phyloP scores from a whole-genome alignment of 495 filamentous ascomycete genomes.

The Massariosphaeria phaeospora region DNA sequence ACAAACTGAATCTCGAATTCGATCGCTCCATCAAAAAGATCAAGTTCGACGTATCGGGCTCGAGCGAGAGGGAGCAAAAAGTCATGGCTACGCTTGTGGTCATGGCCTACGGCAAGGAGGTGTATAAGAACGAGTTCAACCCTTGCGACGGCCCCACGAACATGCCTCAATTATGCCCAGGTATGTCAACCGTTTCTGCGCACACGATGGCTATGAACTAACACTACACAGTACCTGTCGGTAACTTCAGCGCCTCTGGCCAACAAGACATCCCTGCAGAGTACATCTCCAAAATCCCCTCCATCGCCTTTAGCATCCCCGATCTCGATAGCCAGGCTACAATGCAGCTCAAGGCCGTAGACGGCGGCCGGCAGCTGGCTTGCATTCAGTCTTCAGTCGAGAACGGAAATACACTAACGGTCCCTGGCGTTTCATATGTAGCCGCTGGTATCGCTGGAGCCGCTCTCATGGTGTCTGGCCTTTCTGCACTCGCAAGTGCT shows the following conservation, averaged over 20 bases:
- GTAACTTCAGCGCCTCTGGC: constrained; percentile 68
- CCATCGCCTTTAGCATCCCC: constrained; percentile 85
- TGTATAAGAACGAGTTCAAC: constrained; percentile 77
- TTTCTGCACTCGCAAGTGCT: constrained; percentile 62
- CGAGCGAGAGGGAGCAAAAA: constrained; percentile 67
- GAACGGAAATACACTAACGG: constrained; percentile 76
- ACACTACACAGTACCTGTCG: constrained; percentile 57
- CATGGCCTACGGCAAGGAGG: constrained; percentile 76
- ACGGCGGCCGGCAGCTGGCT: constrained; percentile 58
- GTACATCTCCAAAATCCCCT: constrained; percentile 71
- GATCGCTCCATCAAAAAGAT: constrained; percentile 66
- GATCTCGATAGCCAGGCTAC: constrained; percentile 86
- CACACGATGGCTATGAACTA: background rate
- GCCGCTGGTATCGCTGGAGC: constrained; percentile 84
- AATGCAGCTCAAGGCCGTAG: constrained; percentile 62
- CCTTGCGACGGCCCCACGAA: constrained; percentile 66
- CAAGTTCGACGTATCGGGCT: constrained; percentile 77
- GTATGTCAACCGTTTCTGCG: constrained; percentile 45
- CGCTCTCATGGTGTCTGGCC: constrained; percentile 67
- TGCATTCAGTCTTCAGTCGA: constrained; percentile 76
- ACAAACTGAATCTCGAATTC: constrained; percentile 72
- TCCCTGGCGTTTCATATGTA: constrained; percentile 75
- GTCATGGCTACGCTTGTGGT: constrained; percentile 75
- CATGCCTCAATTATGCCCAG: constrained; percentile 73
- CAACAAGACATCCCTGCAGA: constrained; percentile 60